Base-by-base conservation (phyloP, 2,329 filamentous ascomycete genomes). In the Coniochaeta sp. region DNA sequence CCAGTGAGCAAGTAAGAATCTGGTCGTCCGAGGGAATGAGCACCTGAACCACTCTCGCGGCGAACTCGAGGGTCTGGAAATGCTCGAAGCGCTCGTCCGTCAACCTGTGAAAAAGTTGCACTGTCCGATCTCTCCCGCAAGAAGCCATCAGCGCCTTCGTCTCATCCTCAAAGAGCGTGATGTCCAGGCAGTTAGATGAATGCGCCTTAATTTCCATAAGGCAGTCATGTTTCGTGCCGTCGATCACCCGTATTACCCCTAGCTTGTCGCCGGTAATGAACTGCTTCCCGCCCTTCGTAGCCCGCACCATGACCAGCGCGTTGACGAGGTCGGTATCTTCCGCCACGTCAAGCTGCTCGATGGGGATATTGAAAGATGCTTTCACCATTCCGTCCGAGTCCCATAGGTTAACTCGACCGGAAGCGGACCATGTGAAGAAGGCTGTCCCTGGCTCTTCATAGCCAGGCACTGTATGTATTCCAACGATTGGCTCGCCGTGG, bases 1-100 rank as follows among this genome's bases (percentile, higher is more conserved):
- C 94, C 48, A 90, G 77, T 1, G 92, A 96, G 61, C 87, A 91
- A 1, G 94, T 96, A 18, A 97, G 77, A 42, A 97, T 71, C 56
- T 78, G 85, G 64, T 90, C 81, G 38, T 86, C 79, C 3, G 87
- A 81, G 53, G 95, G 90, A 8, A 91, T 76, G 26, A 96, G 71
- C 26, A 76, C 77, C 63, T 85, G 84, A 51, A 80, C 86, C 16
- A 99, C 91, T 56, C 89, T 88, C 20, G 91, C 89, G 27, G 91
- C 84, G 67, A 97, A 95, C 59, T 99, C 92, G 52, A 97, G 80
- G 0, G 94, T 99, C 66, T 99, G 94, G 49, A 96, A 81, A 52
- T 96, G 80, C 53, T 87, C 81, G 67, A 95, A 86, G 3, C 69
- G 70, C 2, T 82, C 78, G 12, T 69, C 73, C 1, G 71, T 70